Evolutionary conservation across 208 protist genomes (phyloP), one percentile per base, ranked within the genome.

Genomic region (Wallacemonas sp.): DNA sequence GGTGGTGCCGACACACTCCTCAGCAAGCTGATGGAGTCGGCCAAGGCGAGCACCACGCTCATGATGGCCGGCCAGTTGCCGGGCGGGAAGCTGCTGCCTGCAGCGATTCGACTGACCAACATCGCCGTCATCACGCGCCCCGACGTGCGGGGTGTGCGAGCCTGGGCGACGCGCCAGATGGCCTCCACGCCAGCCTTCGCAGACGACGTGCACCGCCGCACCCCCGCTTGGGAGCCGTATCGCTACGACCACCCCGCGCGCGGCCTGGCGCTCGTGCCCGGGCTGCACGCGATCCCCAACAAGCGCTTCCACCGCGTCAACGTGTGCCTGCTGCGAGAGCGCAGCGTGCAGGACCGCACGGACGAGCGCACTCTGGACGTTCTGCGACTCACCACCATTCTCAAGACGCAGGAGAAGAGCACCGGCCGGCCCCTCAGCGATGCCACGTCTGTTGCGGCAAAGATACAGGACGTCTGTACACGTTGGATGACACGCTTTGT

Each of bases 141-240:
- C 33, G 74, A 85, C 52, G 67, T 87, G 9, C 79, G 84, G 17
- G 80, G 80, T 0, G 72, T 78, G 54, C 70, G 70, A 8, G 34
- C 21, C 41, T 90, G 84, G 84, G 68, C 58, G 16, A n/a, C 36
- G 14, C 52, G 61, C 19, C 84, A 90, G 26, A 47, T 71, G 30
- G 71, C 52, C 21, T 61, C 67, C 34, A 85, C 74, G 46, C 21
- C 54, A 0, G 39, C 47, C n/a, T 90, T 78, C 43, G 75, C 57
- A 1, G 54, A 33, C 2, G 68, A 68, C 17, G 56, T 72, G 12
- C 36, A 54, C 9, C 61, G 71, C 34, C 34, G 65, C 46, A 65
- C 60, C 34, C 71, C 68, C 17, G 44, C 58, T 34, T 77, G 66
- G 72, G 68, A 78, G 48, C 68, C 66, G 27, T 61, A 72, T 34